These are phyloP conservation scores for Cucurbita maxima DNA, from an alignment of 306 rosid genomes.

Conservation along the genomic window DNA sequence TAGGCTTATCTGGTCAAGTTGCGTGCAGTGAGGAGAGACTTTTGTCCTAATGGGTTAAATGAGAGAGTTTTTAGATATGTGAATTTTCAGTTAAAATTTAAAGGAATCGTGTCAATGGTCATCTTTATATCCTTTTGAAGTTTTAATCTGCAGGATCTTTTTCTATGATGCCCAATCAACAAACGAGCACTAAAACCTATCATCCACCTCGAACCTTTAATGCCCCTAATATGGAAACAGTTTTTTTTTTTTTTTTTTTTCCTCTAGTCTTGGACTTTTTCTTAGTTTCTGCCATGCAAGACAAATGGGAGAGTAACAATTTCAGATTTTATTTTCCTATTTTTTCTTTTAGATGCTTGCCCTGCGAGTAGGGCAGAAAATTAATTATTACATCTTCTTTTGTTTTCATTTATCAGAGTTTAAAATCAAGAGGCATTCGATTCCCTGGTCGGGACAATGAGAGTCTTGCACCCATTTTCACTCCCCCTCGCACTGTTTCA, in stretches of 20 bases:
- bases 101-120: too few relatives aligned
- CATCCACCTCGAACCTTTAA: neutral
- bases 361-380: neutral
- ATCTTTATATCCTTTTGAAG: too few relatives aligned
- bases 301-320: neutral
- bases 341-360: neutral
- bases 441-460: slow-evolving; percentile 97
- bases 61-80: too few relatives aligned
- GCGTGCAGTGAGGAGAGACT: too few relatives aligned
- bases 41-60: too few relatives aligned
- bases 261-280: neutral
- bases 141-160: too few relatives aligned
- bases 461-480: slow-evolving; percentile 89
- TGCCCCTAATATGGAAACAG: neutral
- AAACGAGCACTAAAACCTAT: too few relatives aligned
- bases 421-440: slow-evolving; percentile 78
- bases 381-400: slow-evolving; percentile 7
- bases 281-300: neutral
- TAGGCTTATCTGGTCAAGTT: too few relatives aligned
- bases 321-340: neutral
- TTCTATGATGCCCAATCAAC: too few relatives aligned
- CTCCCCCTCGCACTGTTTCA: slow-evolving; percentile 61
- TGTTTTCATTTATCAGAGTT: slow-evolving; percentile 43
- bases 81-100: too few relatives aligned
- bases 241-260: neutral